phyloP scores from a whole-genome alignment of 2,329 filamentous ascomycete genomes.

The Coniochaeta sp. region DNA sequence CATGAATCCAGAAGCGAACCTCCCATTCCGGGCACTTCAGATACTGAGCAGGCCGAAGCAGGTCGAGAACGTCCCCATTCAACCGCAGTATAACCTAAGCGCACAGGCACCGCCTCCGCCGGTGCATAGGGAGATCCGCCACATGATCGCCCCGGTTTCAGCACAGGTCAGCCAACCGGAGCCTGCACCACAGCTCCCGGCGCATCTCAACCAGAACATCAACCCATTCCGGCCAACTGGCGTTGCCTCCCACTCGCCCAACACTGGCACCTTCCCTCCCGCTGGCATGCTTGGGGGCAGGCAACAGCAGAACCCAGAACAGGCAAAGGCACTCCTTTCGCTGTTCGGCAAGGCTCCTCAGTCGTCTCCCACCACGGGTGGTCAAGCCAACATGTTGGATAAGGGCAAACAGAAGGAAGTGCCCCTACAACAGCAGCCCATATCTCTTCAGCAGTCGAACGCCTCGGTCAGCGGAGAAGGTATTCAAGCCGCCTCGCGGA shows the following conservation, averaged over 20 bases:
- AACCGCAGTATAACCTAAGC: slow-evolving; percentile 10
- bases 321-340: slow-evolving; percentile 46
- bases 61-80: slow-evolving; percentile 11
- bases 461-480: slow-evolving; percentile 31
- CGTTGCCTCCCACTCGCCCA: slow-evolving; percentile 6
- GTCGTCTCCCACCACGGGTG: slow-evolving; percentile 13
- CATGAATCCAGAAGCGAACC: slow-evolving; percentile 27
- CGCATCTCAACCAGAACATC: neutral
- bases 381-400: too few species aligned
- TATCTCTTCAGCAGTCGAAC: slow-evolving; percentile 35
- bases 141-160: neutral
- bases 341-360: slow-evolving; percentile 53
- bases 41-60: slow-evolving; percentile 29
- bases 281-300: slow-evolving; percentile 22
- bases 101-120: slow-evolving; percentile 12
- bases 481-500: slow-evolving; percentile 21
- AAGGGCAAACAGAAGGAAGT: slow-evolving; percentile 21
- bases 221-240: neutral
- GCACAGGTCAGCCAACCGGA: neutral
- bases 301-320: slow-evolving; percentile 30
- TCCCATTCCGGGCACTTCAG: slow-evolving; percentile 31
- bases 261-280: slow-evolving; percentile 19
- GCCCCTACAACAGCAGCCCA: slow-evolving; percentile 14
- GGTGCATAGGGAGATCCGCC: slow-evolving; percentile 13
- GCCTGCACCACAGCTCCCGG: neutral